Evolutionary conservation across 2,329 filamentous ascomycete genomes (phyloP), one percentile per base, ranked within the genome.

Genomic region (Aspergillus eucalypticola): DNA sequence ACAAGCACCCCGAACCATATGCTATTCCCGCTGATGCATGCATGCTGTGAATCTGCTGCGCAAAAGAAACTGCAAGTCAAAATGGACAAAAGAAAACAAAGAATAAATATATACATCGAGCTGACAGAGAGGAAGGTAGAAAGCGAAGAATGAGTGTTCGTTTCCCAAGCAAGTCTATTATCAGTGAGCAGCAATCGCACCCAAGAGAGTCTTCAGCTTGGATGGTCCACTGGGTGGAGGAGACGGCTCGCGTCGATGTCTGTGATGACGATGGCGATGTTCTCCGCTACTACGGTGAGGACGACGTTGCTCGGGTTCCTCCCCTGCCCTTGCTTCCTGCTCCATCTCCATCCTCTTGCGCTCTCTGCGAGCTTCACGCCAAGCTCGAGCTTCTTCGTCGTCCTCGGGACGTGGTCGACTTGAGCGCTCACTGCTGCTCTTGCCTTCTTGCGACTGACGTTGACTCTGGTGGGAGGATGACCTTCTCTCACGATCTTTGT

Each of bases 381-480:
- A 69, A 42, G 65, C 55, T 6, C 63, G 66, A 19, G 66, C 65
- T 44, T 74, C 72, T 51, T 73, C 72, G 32, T 72, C 75, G 41
- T 72, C 75, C 21, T 67, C 67, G 39, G 69, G 72, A 8, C 64
- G 63, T 23, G 71, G 68, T 15, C 67, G 66, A 38, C 58, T 66
- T 27, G 71, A 70, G 2, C 68, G 69, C 39, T 67, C 66, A 27
- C 58, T 66, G 15, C 68, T 67, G 25, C 61, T 60, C 55, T 65
- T 66, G 44, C 67, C 68, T 48, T 71, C 71, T n/a, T 64, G 42
- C 8, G 68, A 65, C n/a, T 66, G 63, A 25, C 67, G 67, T 56
- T 72, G 69, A 35, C 71, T 68, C 19, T 72, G 69, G 57, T 66
- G 73, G 51, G 61, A 70, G 15, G 73, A 77, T 59, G 69, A 70